These are phyloP conservation scores for Hydrangea macrophylla DNA, from an alignment of 148 eudicot species.

Conservation along the genomic window DNA sequence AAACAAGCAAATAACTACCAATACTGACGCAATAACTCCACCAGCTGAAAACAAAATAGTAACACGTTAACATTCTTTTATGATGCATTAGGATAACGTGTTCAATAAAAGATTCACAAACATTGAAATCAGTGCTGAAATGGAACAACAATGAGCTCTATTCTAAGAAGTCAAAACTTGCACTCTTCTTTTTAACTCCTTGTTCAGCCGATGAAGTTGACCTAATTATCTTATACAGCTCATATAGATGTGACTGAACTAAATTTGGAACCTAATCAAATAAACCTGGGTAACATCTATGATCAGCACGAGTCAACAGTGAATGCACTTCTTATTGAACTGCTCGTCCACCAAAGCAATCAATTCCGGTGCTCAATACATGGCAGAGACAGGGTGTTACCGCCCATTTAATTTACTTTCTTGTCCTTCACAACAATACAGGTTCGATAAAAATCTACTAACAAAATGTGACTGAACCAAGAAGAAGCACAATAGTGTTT, in stretches of 20 bases:
- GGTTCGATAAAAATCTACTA: background rate
- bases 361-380: background rate
- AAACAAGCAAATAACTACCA: slow-evolving; percentile 67
- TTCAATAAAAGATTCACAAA: background rate
- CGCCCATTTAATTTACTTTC: background rate
- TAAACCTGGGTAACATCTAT: background rate
- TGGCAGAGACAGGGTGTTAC: too few relatives aligned
- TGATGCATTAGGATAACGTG: background rate
- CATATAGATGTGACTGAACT: too few relatives aligned
- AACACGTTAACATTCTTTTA: slow-evolving; percentile 2
- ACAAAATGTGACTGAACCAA: background rate
- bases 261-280: background rate
- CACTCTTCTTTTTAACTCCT: background rate
- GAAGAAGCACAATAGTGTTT: too few relatives aligned
- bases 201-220: too few relatives aligned
- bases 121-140: background rate
- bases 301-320: background rate
- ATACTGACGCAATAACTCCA: slow-evolving; percentile 87
- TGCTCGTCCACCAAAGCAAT: background rate
- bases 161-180: background rate
- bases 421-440: background rate
- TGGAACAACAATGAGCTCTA: background rate
- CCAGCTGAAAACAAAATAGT: slow-evolving; percentile 57
- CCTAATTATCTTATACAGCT: too few relatives aligned
- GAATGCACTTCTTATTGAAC: background rate